Evolutionary conservation across 495 filamentous ascomycete genomes (phyloP).

Genomic region (Hypomontagnella submonticulosa): DNA sequence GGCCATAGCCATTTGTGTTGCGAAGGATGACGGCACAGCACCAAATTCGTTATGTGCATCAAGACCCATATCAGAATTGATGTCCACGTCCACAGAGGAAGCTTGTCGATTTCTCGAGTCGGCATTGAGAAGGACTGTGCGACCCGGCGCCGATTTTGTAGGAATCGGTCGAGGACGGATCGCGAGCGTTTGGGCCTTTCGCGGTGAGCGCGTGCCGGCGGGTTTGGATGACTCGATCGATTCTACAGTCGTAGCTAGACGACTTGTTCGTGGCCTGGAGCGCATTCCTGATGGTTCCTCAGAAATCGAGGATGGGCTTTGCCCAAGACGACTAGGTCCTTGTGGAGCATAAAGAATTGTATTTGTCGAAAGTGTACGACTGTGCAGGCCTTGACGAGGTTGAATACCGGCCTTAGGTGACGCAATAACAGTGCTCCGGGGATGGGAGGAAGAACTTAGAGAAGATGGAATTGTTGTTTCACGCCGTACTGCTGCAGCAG

Average conservation of each 20-base stretch:
- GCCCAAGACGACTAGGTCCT: constrained; percentile 51
- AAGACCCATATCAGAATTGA: constrained; percentile 77
- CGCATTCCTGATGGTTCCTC: constrained; percentile 44
- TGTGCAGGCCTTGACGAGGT: constrained; percentile 57
- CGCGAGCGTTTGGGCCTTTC: constrained; percentile 20
- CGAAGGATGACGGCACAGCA: constrained; percentile 77
- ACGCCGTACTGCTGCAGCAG: constrained; percentile 46
- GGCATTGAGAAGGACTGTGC: constrained; percentile 44
- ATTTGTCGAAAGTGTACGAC: constrained; percentile 76
- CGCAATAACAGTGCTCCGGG: constrained; percentile 35
- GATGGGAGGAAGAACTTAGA: constrained; percentile 35
- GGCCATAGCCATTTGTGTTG: constrained; percentile 80
- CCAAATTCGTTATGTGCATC: constrained; percentile 71
- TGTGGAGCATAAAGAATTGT: constrained; percentile 80
- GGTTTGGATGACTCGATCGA: constrained; percentile 31
- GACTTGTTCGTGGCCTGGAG: constrained; percentile 50
- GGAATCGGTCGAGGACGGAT: constrained; percentile 42
- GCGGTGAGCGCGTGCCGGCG: constrained; percentile 44
- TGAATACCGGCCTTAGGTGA: constrained; percentile 49
- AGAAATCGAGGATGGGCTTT: constrained; percentile 61
- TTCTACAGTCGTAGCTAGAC: constrained; percentile 38
- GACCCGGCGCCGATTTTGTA: constrained; percentile 45
- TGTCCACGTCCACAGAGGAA: constrained; percentile 71
- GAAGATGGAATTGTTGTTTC: constrained; percentile 38
- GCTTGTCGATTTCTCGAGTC: constrained; percentile 53